These are phyloP conservation scores for Tubosaeta sp. DNA, from an alignment of 768 basidiomycete species.

Conservation along the genomic window DNA sequence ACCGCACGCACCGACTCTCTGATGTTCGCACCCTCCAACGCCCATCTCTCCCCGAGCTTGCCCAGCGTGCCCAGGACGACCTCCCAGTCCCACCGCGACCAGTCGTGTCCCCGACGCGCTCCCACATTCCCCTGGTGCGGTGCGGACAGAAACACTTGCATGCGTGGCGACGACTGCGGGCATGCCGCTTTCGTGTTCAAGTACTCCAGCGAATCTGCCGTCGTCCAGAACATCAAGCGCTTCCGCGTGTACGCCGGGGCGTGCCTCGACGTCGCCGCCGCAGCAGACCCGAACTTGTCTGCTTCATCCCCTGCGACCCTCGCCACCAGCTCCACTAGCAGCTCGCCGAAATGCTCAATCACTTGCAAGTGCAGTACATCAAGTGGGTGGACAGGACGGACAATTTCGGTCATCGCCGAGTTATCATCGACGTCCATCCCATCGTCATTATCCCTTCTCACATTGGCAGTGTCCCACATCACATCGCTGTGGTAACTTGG, in stretches of 20 bases:
- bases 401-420: conserved; percentile 27
- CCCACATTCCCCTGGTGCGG: conserved; percentile 44
- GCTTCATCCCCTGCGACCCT: conserved; percentile 50
- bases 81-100: conserved; percentile 67
- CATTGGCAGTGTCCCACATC: conserved; percentile 5
- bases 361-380: conserved; percentile 66
- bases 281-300: conserved; percentile 29
- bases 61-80: conserved; percentile 44
- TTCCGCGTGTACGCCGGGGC: conserved; percentile 50
- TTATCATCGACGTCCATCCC: conserved; percentile 66
- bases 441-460: conserved; percentile 36
- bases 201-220: conserved; percentile 55
- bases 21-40: conserved; percentile 48
- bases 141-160: conserved; percentile 49
- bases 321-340: conserved; percentile 55
- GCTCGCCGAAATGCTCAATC: conserved; percentile 60
- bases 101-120: conserved; percentile 68
- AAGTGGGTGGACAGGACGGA: conserved; percentile 51
- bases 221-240: conserved; percentile 47
- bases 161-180: conserved; percentile 37
- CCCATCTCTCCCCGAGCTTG: conserved; percentile 47
- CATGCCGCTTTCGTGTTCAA: conserved; percentile 39
- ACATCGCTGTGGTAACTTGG: conserved; percentile 34
- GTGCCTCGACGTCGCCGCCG: conserved; percentile 43
- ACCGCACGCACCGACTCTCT: conserved; percentile 46